phyloP scores from a whole-genome alignment of 768 basidiomycete genomes.

The Suillus subaureus region DNA sequence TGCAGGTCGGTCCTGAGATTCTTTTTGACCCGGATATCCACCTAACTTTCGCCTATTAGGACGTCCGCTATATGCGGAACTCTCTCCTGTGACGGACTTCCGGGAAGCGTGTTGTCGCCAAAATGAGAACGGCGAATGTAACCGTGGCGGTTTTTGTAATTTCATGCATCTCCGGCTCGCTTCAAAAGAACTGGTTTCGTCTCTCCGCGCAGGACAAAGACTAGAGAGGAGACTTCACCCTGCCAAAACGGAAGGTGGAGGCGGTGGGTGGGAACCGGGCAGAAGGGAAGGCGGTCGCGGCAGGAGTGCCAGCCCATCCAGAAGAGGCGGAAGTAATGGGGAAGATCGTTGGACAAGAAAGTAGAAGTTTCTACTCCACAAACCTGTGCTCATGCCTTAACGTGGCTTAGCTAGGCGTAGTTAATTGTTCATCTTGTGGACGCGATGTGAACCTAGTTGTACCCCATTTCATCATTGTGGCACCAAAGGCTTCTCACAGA shows the following conservation, averaged over 20 bases:
- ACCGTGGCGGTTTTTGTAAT: slow-evolving; percentile 97
- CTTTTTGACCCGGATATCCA: slow-evolving; percentile 11
- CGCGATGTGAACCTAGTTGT: neutral
- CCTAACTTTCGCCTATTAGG: slow-evolving; percentile 45
- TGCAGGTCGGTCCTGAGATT: slow-evolving; percentile 59
- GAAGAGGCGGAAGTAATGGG: slow-evolving; percentile 62
- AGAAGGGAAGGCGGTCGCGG: slow-evolving; percentile 66
- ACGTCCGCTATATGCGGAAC: slow-evolving; percentile 93
- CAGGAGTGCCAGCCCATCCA: slow-evolving; percentile 74
- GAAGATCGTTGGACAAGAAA: slow-evolving; percentile 82
- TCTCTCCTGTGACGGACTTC: slow-evolving; percentile 98
- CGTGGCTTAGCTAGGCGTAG: neutral
- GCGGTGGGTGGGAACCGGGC: slow-evolving; percentile 83
- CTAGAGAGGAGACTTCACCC: slow-evolving; percentile 81
- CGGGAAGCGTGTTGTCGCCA: slow-evolving; percentile 98
- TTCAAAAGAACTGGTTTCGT: slow-evolving; percentile 78
- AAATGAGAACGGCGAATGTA: slow-evolving; percentile 98
- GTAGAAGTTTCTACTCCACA: slow-evolving; percentile 20
- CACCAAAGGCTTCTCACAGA: neutral
- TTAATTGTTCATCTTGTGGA: slow-evolving; percentile 6
- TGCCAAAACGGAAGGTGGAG: slow-evolving; percentile 59
- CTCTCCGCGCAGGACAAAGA: slow-evolving; percentile 80
- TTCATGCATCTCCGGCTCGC: slow-evolving; percentile 97
- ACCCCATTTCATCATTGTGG: neutral
- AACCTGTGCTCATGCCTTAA: neutral